Percentiles rank a stretch among this genome's conserved stretches.
These are phyloP conservation scores for Panaeolus papilionaceus DNA, from an alignment of 768 basidiomycete species.

Conservation along the genomic window DNA sequence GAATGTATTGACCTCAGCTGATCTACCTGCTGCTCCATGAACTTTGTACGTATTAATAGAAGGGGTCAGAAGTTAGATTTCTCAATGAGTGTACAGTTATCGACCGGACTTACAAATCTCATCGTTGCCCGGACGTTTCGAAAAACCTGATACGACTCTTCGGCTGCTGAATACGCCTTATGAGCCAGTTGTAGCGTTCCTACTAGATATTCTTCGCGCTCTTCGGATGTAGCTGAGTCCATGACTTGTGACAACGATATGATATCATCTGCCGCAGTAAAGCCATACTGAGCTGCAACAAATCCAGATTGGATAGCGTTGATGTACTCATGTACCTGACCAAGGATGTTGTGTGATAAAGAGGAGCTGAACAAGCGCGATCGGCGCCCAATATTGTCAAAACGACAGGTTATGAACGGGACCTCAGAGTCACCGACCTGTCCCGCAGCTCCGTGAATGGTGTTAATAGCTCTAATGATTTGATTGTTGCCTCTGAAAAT, in stretches of 20 bases:
- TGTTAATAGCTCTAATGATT: constrained; percentile 22
- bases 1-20: background rate
- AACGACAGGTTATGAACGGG: background rate
- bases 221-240: constrained; percentile 19
- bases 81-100: too few relatives aligned
- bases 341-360: too few relatives aligned
- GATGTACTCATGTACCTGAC: constrained; percentile 19
- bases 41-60: background rate
- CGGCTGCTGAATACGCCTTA: constrained; percentile 21
- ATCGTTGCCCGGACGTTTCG: constrained; percentile 23
- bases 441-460: constrained; percentile 19
- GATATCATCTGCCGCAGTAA: constrained; percentile 26
- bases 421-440: constrained; percentile 11
- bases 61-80: too few relatives aligned
- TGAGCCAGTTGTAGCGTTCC: constrained; percentile 26
- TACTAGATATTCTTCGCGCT: constrained; percentile 21
- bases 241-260: constrained; percentile 22
- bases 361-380: too few relatives aligned
- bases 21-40: constrained; percentile 1
- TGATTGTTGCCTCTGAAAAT: constrained; percentile 23
- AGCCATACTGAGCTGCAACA: constrained; percentile 25
- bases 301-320: constrained; percentile 22
- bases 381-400: too few relatives aligned
- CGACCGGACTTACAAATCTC: constrained; percentile 14
- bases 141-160: constrained; percentile 24